phyloP scores from a whole-genome alignment of 2,329 filamentous ascomycete species.

The Xylariaceae sp. region DNA sequence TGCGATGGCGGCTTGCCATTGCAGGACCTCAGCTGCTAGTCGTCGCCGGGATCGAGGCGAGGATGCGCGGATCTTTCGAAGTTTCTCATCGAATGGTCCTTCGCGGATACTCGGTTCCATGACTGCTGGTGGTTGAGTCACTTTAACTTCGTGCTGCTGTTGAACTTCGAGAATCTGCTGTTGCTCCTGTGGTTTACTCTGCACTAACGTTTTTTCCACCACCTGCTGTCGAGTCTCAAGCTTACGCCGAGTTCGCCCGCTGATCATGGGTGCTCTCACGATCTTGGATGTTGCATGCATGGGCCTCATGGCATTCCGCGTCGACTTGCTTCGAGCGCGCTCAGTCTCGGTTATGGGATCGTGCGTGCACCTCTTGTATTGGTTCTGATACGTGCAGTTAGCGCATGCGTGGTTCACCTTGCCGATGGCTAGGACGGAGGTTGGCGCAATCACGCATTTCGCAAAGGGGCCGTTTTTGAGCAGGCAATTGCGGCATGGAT shows the following conservation, averaged over 20 bases:
- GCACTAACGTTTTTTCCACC: background rate
- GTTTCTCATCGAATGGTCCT: constrained; percentile 25
- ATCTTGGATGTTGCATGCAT: constrained; percentile 10
- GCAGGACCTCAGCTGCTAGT: constrained; percentile 25
- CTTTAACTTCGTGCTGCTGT: background rate
- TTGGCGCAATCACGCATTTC: constrained; percentile 26
- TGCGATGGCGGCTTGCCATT: constrained; percentile 30
- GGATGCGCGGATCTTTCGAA: constrained; percentile 20
- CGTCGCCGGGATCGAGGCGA: constrained; percentile 25
- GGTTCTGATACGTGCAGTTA: constrained; percentile 30
- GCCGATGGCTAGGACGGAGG: constrained; percentile 22
- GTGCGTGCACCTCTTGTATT: constrained; percentile 29
- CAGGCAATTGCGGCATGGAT: constrained; percentile 28
- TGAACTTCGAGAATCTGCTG: background rate
- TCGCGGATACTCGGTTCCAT: constrained; percentile 7
- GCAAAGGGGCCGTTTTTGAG: constrained; percentile 28
- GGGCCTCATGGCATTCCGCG: constrained; percentile 8
- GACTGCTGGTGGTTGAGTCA: background rate
- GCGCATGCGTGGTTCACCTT: constrained; percentile 27
- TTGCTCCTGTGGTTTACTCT: background rate
- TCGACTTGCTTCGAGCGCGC: constrained; percentile 15
- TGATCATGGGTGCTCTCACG: constrained; percentile 15
- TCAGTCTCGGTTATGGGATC: constrained; percentile 25
- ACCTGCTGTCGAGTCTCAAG: background rate
- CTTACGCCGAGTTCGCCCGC: background rate